Base-by-base conservation (phyloP, 352 stramenopile species). In the Phytophthora aleatoria region DNA sequence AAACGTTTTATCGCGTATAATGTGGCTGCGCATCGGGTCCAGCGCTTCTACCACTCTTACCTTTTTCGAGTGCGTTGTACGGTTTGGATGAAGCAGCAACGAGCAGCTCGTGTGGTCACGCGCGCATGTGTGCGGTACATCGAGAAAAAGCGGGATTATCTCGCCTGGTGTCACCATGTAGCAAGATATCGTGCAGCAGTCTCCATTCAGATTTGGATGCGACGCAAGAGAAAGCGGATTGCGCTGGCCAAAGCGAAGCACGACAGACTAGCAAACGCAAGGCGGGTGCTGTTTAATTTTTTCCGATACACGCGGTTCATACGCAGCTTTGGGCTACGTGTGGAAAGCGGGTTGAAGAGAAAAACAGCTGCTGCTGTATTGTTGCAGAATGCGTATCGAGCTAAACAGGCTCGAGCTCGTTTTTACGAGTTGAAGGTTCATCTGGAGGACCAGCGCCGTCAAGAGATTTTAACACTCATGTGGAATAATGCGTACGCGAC, bases 401-500 rank as follows among this genome's bases (percentile, higher is more conserved):
- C 81, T 2, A 90, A 89, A 44, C 49, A 74, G 5, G 81, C 85
- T 10, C 81, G 85, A 4, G 58, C 58, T 7, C 69, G 66, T 1
- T 87, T 93, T 50, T 81, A 91, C 63, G 66, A 67, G 9, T 63
- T 93, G n/a, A 84, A 86, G 45, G 83, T 88, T 45, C 52, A 61
- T 4, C 59, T 93, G 35, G 85, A 93, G 49, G 79, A 76, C 4
- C 77, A 84, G 41, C 74, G 65, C n/a, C 71, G 83, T 0, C 69
- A 79, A 13, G 64, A 77, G 20, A 72, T 88, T 20, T 56, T 93
- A 28, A 58, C 73, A 2, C 10, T 50, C 1, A 93, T 93, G 85
- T 93, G 85, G 85, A 58, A 77, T 41, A 87, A 90, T 30, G 77
- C 81, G n/a, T 91, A 89, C 55, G 85, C 85, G 24, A 88, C 79